phyloP scores from a whole-genome alignment of 352 stramenopile species.

The Pythium volutum region DNA sequence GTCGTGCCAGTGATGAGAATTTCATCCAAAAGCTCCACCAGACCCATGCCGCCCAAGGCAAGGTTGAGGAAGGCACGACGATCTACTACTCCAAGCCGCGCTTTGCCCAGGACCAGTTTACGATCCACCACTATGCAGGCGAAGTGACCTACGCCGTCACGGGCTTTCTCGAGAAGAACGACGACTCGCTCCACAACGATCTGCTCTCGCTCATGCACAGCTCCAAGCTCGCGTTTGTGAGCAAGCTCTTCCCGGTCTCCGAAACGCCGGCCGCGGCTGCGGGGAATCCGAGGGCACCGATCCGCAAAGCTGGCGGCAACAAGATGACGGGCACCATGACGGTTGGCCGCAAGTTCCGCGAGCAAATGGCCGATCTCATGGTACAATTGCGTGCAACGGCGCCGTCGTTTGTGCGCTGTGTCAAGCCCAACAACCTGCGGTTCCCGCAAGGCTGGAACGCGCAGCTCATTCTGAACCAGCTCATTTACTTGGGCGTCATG shows the following conservation, averaged over 20 bases:
- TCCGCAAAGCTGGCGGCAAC: slow-evolving; percentile 66
- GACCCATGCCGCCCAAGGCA: slow-evolving; percentile 81
- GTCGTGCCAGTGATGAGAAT: slow-evolving; percentile 86
- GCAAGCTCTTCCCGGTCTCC: slow-evolving; percentile 68
- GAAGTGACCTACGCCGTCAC: slow-evolving; percentile 96
- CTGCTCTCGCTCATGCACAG: slow-evolving; percentile 86
- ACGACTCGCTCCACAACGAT: slow-evolving; percentile 94
- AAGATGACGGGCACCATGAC: slow-evolving; percentile 91
- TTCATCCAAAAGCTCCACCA: slow-evolving; percentile 92
- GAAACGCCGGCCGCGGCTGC: slow-evolving; percentile 28
- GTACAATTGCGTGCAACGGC: slow-evolving; percentile 74
- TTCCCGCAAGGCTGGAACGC: slow-evolving; percentile 88
- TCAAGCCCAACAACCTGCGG: slow-evolving; percentile 91
- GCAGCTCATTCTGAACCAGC: slow-evolving; percentile 82
- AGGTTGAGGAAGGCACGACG: slow-evolving; percentile 65
- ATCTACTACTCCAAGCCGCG: slow-evolving; percentile 87
- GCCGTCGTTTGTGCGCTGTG: slow-evolving; percentile 90
- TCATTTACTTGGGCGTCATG: slow-evolving; percentile 90
- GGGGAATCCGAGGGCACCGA: slow-evolving; percentile 53
- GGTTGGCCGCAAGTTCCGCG: slow-evolving; percentile 88
- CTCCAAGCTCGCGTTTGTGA: slow-evolving; percentile 76
- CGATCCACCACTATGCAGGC: slow-evolving; percentile 96
- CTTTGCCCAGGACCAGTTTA: slow-evolving; percentile 92
- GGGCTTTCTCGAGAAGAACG: slow-evolving; percentile 98
- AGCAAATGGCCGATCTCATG: slow-evolving; percentile 88